These are phyloP conservation scores for Geotrichum klebahnii DNA, from an alignment of 1,139 yeast species.

Conservation along the genomic window DNA sequence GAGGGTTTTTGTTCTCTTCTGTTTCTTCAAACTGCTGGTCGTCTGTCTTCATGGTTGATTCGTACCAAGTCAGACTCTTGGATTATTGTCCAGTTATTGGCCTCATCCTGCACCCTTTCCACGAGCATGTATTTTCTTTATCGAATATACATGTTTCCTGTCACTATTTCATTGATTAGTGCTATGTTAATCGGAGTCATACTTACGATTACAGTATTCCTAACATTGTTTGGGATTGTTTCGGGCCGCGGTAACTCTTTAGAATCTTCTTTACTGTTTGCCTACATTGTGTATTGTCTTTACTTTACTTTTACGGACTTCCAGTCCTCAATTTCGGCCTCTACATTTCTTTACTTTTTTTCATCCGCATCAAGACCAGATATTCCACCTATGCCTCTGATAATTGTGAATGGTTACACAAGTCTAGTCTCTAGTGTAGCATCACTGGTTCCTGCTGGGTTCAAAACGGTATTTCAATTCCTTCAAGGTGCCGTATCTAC, in stretches of 20 bases:
- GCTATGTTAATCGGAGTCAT: slow-evolving; percentile 85
- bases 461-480: slow-evolving; percentile 64
- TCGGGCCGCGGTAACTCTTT: slow-evolving; percentile 82
- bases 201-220: slow-evolving; percentile 66
- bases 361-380: slow-evolving; percentile 25
- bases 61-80: slow-evolving; percentile 61
- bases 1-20: slow-evolving; percentile 92
- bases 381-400: slow-evolving; percentile 39
- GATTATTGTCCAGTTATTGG: slow-evolving; percentile 69
- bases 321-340: slow-evolving; percentile 36
- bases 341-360: slow-evolving; percentile 32
- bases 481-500: slow-evolving; percentile 65
- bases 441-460: slow-evolving; percentile 46
- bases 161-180: slow-evolving; percentile 57
- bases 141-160: slow-evolving; percentile 75
- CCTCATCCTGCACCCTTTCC: slow-evolving; percentile 72
- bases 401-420: slow-evolving; percentile 39
- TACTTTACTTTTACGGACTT: slow-evolving; percentile 87
- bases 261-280: slow-evolving; percentile 79
- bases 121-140: slow-evolving; percentile 73
- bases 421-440: slow-evolving; percentile 45
- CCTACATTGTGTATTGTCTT: slow-evolving; percentile 86
- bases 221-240: slow-evolving; percentile 79
- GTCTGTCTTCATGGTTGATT: slow-evolving; percentile 71
- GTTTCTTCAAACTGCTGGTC: slow-evolving; percentile 87